A percentile compares a stretch with the other conserved stretches of the same genome.
Evolutionary conservation across 1,284 basidiomycete genomes (phyloP).

Genomic region (Ganoderma sp.): DNA sequence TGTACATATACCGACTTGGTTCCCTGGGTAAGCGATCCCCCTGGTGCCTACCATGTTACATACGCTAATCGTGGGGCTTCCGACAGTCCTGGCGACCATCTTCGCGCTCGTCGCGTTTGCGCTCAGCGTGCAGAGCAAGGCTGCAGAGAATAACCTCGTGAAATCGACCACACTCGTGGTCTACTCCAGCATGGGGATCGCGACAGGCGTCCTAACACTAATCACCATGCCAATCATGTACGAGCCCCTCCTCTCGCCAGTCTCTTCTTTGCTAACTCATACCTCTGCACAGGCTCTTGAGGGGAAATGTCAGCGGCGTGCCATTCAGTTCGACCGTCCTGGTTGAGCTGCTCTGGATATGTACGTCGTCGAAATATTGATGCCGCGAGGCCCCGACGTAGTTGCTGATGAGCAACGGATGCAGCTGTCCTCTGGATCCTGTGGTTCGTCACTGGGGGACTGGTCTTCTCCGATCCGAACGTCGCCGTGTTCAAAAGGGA

Average conservation of each 20-base stretch:
- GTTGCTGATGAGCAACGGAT: not conserved
- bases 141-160: not conserved
- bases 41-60: not conserved
- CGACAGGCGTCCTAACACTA: constrained; percentile 18
- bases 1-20: not conserved
- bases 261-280: not conserved
- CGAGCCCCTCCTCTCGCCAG: constrained; percentile 4
- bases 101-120: not conserved
- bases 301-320: constrained; percentile 3
- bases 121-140: constrained; percentile 1
- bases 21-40: constrained; percentile 6
- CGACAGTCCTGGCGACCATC: not conserved
- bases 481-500: not conserved
- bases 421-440: constrained; percentile 19
- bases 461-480: not conserved
- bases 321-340: constrained; percentile 9
- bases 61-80: not conserved
- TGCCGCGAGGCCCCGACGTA: not conserved
- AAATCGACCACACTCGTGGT: constrained; percentile 3
- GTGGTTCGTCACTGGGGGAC: constrained; percentile 7
- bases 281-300: not conserved
- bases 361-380: constrained; percentile 7
- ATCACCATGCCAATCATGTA: constrained; percentile 18
- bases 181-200: constrained; percentile 22
- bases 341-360: constrained; percentile 20